Base-by-base conservation (phyloP, 805 yeast species). In the Clavispora carvajalis region DNA sequence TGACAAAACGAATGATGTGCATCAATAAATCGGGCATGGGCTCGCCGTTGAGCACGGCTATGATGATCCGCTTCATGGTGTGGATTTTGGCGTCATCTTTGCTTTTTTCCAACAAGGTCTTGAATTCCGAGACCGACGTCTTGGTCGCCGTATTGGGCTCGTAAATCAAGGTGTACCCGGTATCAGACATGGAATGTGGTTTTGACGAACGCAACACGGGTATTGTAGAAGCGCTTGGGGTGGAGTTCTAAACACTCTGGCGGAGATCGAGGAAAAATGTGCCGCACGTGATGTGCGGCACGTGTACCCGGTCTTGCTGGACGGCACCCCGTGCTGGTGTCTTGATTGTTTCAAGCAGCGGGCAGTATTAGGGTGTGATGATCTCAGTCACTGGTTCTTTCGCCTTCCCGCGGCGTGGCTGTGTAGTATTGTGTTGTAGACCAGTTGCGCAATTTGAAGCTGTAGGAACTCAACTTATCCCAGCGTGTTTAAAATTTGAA, bases 1-100 rank as follows among this genome's bases (percentile, higher is more conserved):
- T 89, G 43, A 95, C 91, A 57, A 87, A 95, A 58, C 99, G 82
- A 57, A 93, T 91, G 52, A 93, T 86, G 60, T 90, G 96, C 99
- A 93, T 93, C 65, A 93, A 76, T 51, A 93, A 71, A 44, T 85
- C 93, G 13, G 96, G 95, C 80, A 91, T 73, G 44, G 95, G 80
- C 55, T 91, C 95, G 24, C 97, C 96, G 59, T 87, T 91, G 48
- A 93, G 75, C 80, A 95, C 89, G 38, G 87, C 76, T 44, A 85
- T 79, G 51, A 93, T 74, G 51, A 93, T 85, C 54, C 79, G 77
- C 57, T 85, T 85, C 99, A 93, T 93, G 45, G 96, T 82, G 38
- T 79, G 85, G 50, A 91, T 79, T 66, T 91, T 90, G 52, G 78
- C 80, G 25, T 83, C 95, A 61, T 91, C 99, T 48, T 79, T 78